A percentile compares a stretch with the other conserved stretches of the same genome.
Evolutionary conservation across 2,329 filamentous ascomycete genomes (phyloP).

Genomic region (Calonectria multiphialidica): DNA sequence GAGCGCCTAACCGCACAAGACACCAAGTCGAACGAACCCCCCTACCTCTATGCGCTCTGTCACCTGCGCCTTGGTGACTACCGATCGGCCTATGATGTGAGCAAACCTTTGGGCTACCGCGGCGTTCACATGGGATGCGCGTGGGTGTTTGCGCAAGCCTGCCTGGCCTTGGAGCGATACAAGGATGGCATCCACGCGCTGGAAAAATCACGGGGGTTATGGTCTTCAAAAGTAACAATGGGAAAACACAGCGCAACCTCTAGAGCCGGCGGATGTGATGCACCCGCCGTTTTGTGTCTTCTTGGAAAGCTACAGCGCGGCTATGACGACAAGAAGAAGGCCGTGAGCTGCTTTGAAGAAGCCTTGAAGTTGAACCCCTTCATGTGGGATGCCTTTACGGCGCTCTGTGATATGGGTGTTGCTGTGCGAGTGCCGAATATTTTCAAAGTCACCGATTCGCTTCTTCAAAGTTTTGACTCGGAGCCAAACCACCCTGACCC

Average conservation of each 20-base stretch:
- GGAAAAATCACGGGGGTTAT: constrained; percentile 83
- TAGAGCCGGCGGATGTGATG: constrained; percentile 83
- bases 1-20: constrained; percentile 89
- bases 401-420: constrained; percentile 88
- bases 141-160: constrained; percentile 93
- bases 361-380: constrained; percentile 92
- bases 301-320: constrained; percentile 89
- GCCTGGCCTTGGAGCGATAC: constrained; percentile 81
- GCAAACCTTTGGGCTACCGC: constrained; percentile 77
- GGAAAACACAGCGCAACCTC: constrained; percentile 85
- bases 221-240: constrained; percentile 81
- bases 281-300: constrained; percentile 84
- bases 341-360: constrained; percentile 88
- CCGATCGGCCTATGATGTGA: constrained; percentile 87
- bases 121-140: constrained; percentile 87
- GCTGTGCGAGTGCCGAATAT: constrained; percentile 86
- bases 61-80: constrained; percentile 86
- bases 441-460: constrained; percentile 77
- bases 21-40: constrained; percentile 81
- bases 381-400: constrained; percentile 97
- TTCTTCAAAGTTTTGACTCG: constrained; percentile 62
- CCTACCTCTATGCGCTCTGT: constrained; percentile 86
- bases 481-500: constrained; percentile 47
- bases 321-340: constrained; percentile 85
- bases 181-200: constrained; percentile 86